Base-by-base conservation (phyloP, 805 yeast species). In the Candida krabiensis region DNA sequence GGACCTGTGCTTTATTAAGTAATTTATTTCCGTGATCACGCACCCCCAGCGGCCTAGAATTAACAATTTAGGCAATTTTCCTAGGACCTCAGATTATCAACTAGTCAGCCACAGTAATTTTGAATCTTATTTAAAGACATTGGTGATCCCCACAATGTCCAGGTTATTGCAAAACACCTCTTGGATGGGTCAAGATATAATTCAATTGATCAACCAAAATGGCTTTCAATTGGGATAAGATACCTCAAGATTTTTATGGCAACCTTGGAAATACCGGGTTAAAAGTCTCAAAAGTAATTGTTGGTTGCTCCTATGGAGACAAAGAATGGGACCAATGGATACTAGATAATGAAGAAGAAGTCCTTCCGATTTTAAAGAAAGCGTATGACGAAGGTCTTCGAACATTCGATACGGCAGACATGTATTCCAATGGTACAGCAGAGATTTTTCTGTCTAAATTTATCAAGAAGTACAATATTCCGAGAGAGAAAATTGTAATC, bases 401-500 rank as follows among this genome's bases (percentile, higher is more conserved):
- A 44, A 73, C 76, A 2, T 73, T 57, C 44, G 79, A 73, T 46
- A 73, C 78, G 4, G 77, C 78, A 11, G 70, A 73, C 46, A 48
- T 56, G 11, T 73, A 73, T 43, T 63, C 71, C 15, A 69, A 67
- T 48, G 71, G 82, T 8, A 35, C 45, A 9, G 67, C 76, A 25
- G 83, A 77, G 54, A 49, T 52, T 3, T 40, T 76, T 3, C 37
- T 79, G 11, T 77, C 80, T 12, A 75, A 76, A 50, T 79, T 76
- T 47, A 50, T 79, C 42, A 66, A 68, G 44, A 62, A 64, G 35
- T 76, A 64, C 58, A 60, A 70, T 26, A 79, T 79, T 46, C 67
- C 67, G 7, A 65, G 83, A 48, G 76, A 74, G 31, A 67, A 66
- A 28, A 69, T 78, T 33, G 79, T 77, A n/a, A 77, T 79, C 37